Evolutionary conservation across 2,329 filamentous ascomycete genomes (phyloP).

Genomic region (Pseudofabraea citricarpa): DNA sequence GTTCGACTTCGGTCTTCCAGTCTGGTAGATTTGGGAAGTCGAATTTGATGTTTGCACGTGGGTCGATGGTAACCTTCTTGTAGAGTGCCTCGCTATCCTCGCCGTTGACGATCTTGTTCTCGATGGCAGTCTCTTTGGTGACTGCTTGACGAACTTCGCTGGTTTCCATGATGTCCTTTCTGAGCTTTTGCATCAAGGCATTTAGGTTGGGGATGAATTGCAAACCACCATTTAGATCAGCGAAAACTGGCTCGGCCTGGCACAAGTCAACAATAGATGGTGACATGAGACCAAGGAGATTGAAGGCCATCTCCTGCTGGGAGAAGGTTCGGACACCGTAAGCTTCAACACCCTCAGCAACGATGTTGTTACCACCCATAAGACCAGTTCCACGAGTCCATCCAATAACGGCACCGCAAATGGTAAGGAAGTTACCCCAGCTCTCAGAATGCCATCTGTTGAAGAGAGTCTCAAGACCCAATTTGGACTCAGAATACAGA

Average conservation of each 20-base stretch:
- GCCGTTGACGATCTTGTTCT: conserved; percentile 96
- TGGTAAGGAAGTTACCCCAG: conserved; percentile 96
- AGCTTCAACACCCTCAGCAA: conserved; percentile 93
- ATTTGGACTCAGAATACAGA: conserved; percentile 97
- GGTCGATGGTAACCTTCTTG: conserved; percentile 90
- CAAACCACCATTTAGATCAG: conserved; percentile 93
- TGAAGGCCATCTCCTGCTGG: conserved; percentile 99
- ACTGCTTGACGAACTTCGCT: conserved; percentile 91
- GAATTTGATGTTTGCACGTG: conserved; percentile 96
- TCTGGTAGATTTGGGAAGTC: conserved; percentile 87
- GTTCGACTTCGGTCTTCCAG: conserved; percentile 87
- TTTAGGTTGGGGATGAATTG: conserved; percentile 98
- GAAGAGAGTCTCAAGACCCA: conserved; percentile 94
- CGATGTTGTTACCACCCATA: conserved; percentile 97
- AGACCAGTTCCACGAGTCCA: conserved; percentile 98
- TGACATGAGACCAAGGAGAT: conserved; percentile 92
- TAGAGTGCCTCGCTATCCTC: conserved; percentile 88
- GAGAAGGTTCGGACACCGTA: conserved; percentile 98
- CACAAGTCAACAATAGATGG: conserved; percentile 91
- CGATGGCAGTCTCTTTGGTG: conserved; percentile 90
- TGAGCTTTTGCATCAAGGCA: conserved; percentile 85
- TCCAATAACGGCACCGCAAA: conserved; percentile 96
- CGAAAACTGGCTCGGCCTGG: conserved; percentile 92
- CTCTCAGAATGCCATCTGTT: conserved; percentile 97
- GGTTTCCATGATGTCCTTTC: conserved; percentile 91